Base-by-base conservation (phyloP, 2,329 filamentous ascomycete genomes). In the Trichoderma aggressivum region DNA sequence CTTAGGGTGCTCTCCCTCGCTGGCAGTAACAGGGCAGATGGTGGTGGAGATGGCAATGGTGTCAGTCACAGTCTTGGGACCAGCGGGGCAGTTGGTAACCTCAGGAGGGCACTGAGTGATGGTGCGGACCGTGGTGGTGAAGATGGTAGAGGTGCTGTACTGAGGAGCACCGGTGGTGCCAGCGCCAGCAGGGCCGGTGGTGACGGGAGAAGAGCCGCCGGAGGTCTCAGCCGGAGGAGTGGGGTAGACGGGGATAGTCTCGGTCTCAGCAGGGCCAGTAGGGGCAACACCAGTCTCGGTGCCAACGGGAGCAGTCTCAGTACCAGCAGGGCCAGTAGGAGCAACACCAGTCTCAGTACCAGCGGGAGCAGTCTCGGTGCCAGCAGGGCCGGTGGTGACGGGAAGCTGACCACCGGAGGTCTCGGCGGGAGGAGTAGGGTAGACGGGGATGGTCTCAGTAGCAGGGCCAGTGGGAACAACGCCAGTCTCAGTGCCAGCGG, bases 11-110 rank as follows among this genome's bases (percentile, higher is more conserved):
- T 21, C 24, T 50, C 61, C 61, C 60, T 64, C 68, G 14, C 71
- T 58, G 53, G 62, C 69, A 24, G 77, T 79, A 64, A 84, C 79
- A 7, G 83, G 83, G 80, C 82, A 82, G 78, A 83, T 71, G 66
- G 81, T 82, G 79, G 81, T 83, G 70, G 81, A 81, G 76, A 81
- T 74, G 67, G 79, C 77, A 65, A 81, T 71, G 72, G 80, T 81
- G 77, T 80, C 78, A 62, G 81, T 83, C 65, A 80, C 72, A 62
- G 79, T 75, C 71, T 79, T 81, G 75, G 78, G 78, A 28, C 26
- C 3, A 28, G 26, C 5, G 26, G 26, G 26, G 26, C 26, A 28
- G 26, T 28, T 28, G 26, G 26, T 28, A 28, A 28, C 26, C 26
- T 28, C 26, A 28, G 26, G 26, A 28, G 26, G 26, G 26, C 26